phyloP scores from a whole-genome alignment of 2,329 filamentous ascomycete species.

The Fusarium tuaranense region DNA sequence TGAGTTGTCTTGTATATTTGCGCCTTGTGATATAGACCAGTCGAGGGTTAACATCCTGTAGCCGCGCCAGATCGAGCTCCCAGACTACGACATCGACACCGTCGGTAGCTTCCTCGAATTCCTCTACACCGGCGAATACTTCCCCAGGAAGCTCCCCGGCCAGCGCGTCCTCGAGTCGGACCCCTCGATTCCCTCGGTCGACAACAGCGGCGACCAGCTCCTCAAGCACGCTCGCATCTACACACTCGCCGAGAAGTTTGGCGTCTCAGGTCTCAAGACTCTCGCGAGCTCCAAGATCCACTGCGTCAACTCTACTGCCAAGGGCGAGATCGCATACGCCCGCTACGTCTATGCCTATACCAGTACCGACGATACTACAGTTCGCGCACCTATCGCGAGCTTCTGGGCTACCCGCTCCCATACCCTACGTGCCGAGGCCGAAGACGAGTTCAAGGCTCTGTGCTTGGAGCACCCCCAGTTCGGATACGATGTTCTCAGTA shows the following conservation, averaged over 20 bases:
- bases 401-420: conserved; percentile 59
- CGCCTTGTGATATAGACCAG: not conserved
- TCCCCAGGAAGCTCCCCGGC: conserved; percentile 74
- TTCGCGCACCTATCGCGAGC: conserved; percentile 41
- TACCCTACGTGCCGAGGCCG: conserved; percentile 85
- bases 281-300: conserved; percentile 92
- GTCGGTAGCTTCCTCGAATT: conserved; percentile 56
- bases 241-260: conserved; percentile 85
- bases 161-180: conserved; percentile 78
- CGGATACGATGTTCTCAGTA: conserved; percentile 90
- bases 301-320: conserved; percentile 86
- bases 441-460: conserved; percentile 84
- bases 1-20: conserved; percentile 53
- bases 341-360: conserved; percentile 62
- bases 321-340: conserved; percentile 92
- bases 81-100: conserved; percentile 50
- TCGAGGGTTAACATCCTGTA: conserved; percentile 23
- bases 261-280: conserved; percentile 74
- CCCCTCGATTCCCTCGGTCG: conserved; percentile 71
- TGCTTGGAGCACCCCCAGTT: conserved; percentile 94
- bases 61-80: conserved; percentile 77
- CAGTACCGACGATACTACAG: conserved; percentile 31
- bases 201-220: conserved; percentile 84
- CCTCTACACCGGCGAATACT: conserved; percentile 67
- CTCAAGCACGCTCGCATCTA: conserved; percentile 92